Base-by-base conservation (phyloP, 2,329 filamentous ascomycete genomes). In the Aspergillus novoparasiticus region DNA sequence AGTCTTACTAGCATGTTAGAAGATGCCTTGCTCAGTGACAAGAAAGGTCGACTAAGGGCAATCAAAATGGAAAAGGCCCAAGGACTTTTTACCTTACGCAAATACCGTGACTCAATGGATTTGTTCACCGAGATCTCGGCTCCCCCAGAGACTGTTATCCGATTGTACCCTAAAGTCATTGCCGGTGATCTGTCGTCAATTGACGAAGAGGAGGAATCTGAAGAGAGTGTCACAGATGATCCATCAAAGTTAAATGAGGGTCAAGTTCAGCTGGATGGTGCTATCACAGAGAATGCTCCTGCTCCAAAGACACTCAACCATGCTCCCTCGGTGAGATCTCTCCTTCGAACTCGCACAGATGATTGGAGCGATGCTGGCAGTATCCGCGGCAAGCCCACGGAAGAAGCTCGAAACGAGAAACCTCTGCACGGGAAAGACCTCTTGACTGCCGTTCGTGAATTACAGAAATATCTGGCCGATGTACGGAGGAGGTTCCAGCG, bases 61-160 rank as follows among this genome's bases (percentile, higher is more conserved):
- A 89, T 96, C 70, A 96, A 94, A 80, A 95, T 96, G 81, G 85
- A 91, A 69, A 99, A 99, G 76, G 95, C 94, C 0, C 92, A 96
- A 75, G 81, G 84, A 16, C 81, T 98, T 5, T 99, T 99, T 72
- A 88, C 89, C 63, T 84, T 91, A 69, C 90, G 89, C 70, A 96
- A 91, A 74, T 99, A 94, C 73, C 86, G 90, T 45, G 89, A 93
- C 57, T 90, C 94, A 1, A 86, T 99, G 80, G 94, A 98, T 69
- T 80, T 99, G 2, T 98, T 98, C 79, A 92, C 92, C 4, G 90
- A 95, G 59, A 93, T 97, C 2, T 89, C 92, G 70, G 94, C 95
- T 0, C 92, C 95, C 0, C 94, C 95, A 0, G 93, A 96, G 74
- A 86, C 92, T 57, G 95, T 98, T 3, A 88, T 99, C 65, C 87